Evolutionary conservation across 192 early-diverging fungal genomes (phyloP).

Genomic region (Helicostylum pulchrum): DNA sequence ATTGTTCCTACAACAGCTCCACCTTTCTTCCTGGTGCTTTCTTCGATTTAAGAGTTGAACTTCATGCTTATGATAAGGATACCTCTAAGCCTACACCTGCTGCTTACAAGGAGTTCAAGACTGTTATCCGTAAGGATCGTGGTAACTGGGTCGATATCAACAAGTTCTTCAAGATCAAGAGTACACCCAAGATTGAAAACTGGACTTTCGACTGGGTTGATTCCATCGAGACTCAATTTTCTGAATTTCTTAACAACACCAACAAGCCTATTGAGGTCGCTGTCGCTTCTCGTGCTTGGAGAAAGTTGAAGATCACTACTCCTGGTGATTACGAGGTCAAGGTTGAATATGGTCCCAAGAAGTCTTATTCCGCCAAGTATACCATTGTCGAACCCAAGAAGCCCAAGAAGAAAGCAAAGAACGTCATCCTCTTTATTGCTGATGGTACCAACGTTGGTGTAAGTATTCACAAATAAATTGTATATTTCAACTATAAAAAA

Average conservation of each 20-base stretch:
- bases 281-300: conserved; percentile 49
- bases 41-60: conserved; percentile 62
- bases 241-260: conserved; percentile 30
- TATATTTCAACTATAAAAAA: neutral
- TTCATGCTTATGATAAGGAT: conserved; percentile 50
- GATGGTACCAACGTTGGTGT: conserved; percentile 58
- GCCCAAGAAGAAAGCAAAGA: conserved; percentile 55
- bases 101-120: conserved; percentile 38
- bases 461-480: neutral
- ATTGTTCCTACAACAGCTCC: conserved; percentile 25
- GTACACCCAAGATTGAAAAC: conserved; percentile 29
- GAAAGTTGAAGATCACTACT: conserved; percentile 36
- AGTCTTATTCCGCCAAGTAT: conserved; percentile 48
- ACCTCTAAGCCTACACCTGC: conserved; percentile 36
- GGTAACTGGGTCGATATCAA: conserved; percentile 38
- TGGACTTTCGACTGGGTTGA: conserved; percentile 53
- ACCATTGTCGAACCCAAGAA: conserved; percentile 37
- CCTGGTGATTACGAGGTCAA: conserved; percentile 50
- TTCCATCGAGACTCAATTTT: conserved; percentile 41
- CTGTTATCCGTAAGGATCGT: conserved; percentile 41
- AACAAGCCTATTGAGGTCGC: conserved; percentile 43
- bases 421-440: conserved; percentile 61
- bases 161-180: conserved; percentile 38
- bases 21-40: conserved; percentile 55
- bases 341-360: conserved; percentile 42